A percentile compares a stretch with the other conserved stretches of the same genome.
Evolutionary conservation across 2,329 filamentous ascomycete genomes (phyloP).

Genomic region (Dothidotthia symphoricarpi): DNA sequence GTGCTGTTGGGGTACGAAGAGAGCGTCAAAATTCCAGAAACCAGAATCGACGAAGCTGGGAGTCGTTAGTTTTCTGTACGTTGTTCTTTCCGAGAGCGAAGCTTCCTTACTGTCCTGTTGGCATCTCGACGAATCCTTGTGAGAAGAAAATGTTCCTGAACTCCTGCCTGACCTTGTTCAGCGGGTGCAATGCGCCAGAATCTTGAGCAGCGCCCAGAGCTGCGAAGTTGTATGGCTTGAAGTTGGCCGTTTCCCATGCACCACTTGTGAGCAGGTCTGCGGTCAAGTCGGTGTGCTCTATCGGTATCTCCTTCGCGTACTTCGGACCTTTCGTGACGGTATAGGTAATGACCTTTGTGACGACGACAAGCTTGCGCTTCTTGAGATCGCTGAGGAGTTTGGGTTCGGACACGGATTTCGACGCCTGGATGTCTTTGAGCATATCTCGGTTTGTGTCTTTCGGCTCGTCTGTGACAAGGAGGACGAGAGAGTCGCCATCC

Average conservation of each 20-base stretch:
- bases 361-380: slow-evolving; percentile 85
- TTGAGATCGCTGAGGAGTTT: slow-evolving; percentile 79
- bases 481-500: slow-evolving; percentile 54
- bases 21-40: slow-evolving; percentile 98
- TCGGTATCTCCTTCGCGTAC: slow-evolving; percentile 82
- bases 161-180: slow-evolving; percentile 94
- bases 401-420: slow-evolving; percentile 65
- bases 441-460: slow-evolving; percentile 75
- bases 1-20: slow-evolving; percentile 97
- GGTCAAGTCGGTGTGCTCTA: slow-evolving; percentile 94
- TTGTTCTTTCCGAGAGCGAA: not conserved
- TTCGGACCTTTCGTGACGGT: slow-evolving; percentile 80
- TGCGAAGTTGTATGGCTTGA: slow-evolving; percentile 83
- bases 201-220: slow-evolving; percentile 63
- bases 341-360: slow-evolving; percentile 84
- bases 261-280: slow-evolving; percentile 86
- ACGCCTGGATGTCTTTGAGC: slow-evolving; percentile 69
- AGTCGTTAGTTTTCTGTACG: slow-evolving; percentile 6
- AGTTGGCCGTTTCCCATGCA: slow-evolving; percentile 86
- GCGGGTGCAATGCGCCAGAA: slow-evolving; percentile 50
- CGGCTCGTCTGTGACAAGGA: slow-evolving; percentile 65
- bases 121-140: slow-evolving; percentile 98
- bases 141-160: slow-evolving; percentile 99
- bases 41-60: slow-evolving; percentile 82
- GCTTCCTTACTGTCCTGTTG: slow-evolving; percentile 65